These are phyloP conservation scores for Gossypium rotundifolium DNA, from an alignment of 345 rosid genomes.

Conservation along the genomic window DNA sequence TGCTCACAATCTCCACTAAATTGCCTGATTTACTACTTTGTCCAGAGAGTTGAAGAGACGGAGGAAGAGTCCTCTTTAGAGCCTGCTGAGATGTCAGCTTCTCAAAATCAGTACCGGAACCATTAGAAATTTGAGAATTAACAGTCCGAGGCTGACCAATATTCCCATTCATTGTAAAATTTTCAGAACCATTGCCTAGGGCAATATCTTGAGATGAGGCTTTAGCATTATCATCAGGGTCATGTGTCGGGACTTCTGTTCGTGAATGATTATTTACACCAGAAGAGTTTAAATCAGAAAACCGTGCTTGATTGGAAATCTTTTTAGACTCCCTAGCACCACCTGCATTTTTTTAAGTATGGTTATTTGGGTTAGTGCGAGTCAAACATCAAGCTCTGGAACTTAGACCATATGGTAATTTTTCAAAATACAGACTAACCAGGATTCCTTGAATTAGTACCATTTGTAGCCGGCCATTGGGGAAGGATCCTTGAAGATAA, in stretches of 20 bases:
- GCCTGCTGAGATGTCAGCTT: slow-evolving; percentile 57
- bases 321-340: slow-evolving; percentile 25
- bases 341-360: slow-evolving; percentile 24
- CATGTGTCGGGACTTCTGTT: slow-evolving; percentile 16
- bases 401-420: slow-evolving; percentile 5
- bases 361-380: background rate
- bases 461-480: slow-evolving; percentile 21
- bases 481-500: slow-evolving; percentile 30
- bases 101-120: slow-evolving; percentile 40
- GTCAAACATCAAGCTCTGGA: slow-evolving; percentile 1
- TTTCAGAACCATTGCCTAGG: slow-evolving; percentile 29
- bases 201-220: slow-evolving; percentile 15
- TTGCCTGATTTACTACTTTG: slow-evolving; percentile 25
- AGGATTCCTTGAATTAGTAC: slow-evolving; percentile 20
- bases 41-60: slow-evolving; percentile 30
- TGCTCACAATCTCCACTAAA: slow-evolving; percentile 27
- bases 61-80: slow-evolving; percentile 47
- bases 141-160: slow-evolving; percentile 26
- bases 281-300: slow-evolving; percentile 39
- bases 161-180: slow-evolving; percentile 31
- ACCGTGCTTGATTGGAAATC: slow-evolving; percentile 19
- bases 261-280: slow-evolving; percentile 19
- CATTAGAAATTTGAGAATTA: slow-evolving; percentile 50
- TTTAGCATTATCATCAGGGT: slow-evolving; percentile 21
- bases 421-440: slow-evolving; percentile 24